Conservation (phyloP, 2,329 filamentous ascomycete genomes). For the Knufia petricola region DNA sequence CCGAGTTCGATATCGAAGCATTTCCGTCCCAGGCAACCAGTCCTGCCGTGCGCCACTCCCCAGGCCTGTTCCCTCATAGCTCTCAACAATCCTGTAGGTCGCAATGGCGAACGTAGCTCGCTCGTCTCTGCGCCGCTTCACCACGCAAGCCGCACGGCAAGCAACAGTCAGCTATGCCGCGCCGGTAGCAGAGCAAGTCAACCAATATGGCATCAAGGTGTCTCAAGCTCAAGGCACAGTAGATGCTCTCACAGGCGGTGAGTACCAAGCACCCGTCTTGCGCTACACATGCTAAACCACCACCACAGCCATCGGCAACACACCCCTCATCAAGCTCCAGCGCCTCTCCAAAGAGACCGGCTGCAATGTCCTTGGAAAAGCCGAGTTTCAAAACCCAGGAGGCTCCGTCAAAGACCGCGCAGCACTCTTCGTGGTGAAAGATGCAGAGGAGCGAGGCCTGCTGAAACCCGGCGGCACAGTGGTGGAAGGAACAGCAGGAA, state of each 20-base stretch:
- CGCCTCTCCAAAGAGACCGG: conserved; percentile 80
- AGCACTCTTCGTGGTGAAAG: conserved; percentile 83
- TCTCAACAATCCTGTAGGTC: background rate
- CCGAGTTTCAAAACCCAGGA: conserved; percentile 97
- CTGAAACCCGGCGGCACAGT: conserved; percentile 82
- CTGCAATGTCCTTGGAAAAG: conserved; percentile 90
- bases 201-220: conserved; percentile 58
- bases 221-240: conserved; percentile 72
- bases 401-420: conserved; percentile 95
- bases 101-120: conserved; percentile 17
- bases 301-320: conserved; percentile 98
- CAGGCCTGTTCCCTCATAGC: too few relatives aligned
- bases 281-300: too few relatives aligned
- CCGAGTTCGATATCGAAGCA: background rate
- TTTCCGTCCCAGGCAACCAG: too few relatives aligned
- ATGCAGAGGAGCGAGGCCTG: conserved; percentile 81
- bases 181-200: conserved; percentile 38
- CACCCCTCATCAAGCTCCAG: conserved; percentile 83
- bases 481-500: conserved; percentile 92
- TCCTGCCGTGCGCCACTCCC: too few relatives aligned
- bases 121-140: conserved; percentile 47
- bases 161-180: conserved; percentile 30
- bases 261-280: too few relatives aligned
- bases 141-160: conserved; percentile 50
- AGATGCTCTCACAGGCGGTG: conserved; percentile 73